Evolutionary conservation across 495 filamentous ascomycete species (phyloP).

Genomic region (Daldinia childiae): DNA sequence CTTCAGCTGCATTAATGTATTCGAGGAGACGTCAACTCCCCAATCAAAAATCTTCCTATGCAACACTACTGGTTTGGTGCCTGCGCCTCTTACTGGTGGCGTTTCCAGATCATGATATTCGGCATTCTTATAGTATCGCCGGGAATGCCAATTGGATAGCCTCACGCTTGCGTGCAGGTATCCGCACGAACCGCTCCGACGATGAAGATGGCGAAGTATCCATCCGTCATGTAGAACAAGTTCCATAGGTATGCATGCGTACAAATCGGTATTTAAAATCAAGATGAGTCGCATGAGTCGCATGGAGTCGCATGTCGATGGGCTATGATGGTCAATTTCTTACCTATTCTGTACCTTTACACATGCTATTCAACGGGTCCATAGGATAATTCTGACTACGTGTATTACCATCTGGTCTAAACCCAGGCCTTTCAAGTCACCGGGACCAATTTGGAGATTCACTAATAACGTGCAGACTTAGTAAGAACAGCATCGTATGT

Average conservation of each 20-base stretch:
- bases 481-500: slow-evolving; percentile 9
- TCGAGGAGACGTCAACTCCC: slow-evolving; percentile 9
- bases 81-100: slow-evolving; percentile 13
- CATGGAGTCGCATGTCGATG: slow-evolving; percentile 18
- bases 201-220: slow-evolving; percentile 16
- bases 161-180: slow-evolving; percentile 36
- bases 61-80: not conserved
- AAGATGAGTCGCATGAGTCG: slow-evolving; percentile 16
- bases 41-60: slow-evolving; percentile 27
- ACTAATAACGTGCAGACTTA: slow-evolving; percentile 20
- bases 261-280: slow-evolving; percentile 31
- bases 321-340: slow-evolving; percentile 20
- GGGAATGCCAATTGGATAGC: slow-evolving; percentile 36
- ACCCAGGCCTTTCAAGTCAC: slow-evolving; percentile 15
- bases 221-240: slow-evolving; percentile 25
- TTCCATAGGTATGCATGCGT: slow-evolving; percentile 35
- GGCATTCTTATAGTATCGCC: slow-evolving; percentile 6
- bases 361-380: slow-evolving; percentile 22
- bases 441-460: slow-evolving; percentile 21
- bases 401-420: slow-evolving; percentile 18
- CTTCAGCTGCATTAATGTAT: slow-evolving; percentile 25
- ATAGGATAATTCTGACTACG: slow-evolving; percentile 19
- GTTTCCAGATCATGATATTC: slow-evolving; percentile 27
- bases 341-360: slow-evolving; percentile 25
- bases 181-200: slow-evolving; percentile 33